A percentile compares a stretch with the other conserved stretches of the same genome.
phyloP scores from a whole-genome alignment of 2,329 filamentous ascomycete species.

The Phoma sp. region DNA sequence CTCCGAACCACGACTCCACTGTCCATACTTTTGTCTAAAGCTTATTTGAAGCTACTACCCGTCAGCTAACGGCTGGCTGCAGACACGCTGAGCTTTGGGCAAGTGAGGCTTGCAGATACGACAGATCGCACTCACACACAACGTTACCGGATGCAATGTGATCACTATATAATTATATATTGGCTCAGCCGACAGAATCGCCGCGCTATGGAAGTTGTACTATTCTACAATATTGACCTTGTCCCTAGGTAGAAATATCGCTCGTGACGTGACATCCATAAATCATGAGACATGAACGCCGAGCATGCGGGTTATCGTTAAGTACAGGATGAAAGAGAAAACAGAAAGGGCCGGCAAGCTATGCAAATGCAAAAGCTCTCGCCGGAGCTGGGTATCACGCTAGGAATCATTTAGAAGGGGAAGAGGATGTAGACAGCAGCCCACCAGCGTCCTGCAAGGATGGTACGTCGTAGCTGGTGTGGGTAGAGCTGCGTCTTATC shows the following conservation, averaged over 20 bases:
- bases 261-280: slow-evolving; percentile 18
- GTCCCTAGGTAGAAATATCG: background rate
- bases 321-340: slow-evolving; percentile 4
- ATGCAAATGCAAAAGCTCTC: slow-evolving; percentile 31
- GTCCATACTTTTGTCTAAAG: slow-evolving; percentile 13
- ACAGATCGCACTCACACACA: background rate
- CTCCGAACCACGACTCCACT: slow-evolving; percentile 12
- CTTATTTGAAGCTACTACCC: slow-evolving; percentile 17
- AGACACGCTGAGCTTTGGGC: slow-evolving; percentile 1
- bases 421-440: slow-evolving; percentile 33
- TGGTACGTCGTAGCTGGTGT: slow-evolving; percentile 33
- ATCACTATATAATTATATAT: background rate
- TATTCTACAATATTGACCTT: slow-evolving; percentile 8
- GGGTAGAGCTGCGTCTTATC: slow-evolving; percentile 31
- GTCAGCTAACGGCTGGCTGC: slow-evolving; percentile 8
- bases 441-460: slow-evolving; percentile 44
- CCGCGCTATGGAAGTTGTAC: background rate
- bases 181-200: background rate
- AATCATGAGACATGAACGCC: slow-evolving; percentile 27
- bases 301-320: slow-evolving; percentile 33
- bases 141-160: background rate
- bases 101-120: background rate
- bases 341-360: slow-evolving; percentile 25
- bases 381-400: slow-evolving; percentile 45
- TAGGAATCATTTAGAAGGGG: slow-evolving; percentile 23